Base-by-base conservation (phyloP, 2,329 filamentous ascomycete genomes). In the Neopestalotiopsis clavispora region DNA sequence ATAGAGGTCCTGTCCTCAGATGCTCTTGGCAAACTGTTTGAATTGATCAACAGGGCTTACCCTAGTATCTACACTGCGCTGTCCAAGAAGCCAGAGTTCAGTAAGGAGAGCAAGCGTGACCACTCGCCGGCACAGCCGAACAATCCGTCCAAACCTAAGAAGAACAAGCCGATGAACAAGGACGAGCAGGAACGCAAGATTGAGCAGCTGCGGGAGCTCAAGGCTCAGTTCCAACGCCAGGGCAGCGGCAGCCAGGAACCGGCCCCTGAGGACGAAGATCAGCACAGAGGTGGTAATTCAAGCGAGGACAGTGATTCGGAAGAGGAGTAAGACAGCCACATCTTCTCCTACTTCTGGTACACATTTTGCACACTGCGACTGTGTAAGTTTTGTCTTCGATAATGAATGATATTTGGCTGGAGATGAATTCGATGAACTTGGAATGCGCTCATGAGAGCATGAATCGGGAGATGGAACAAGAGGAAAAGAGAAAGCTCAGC, bases 131-230 rank as follows among this genome's bases (percentile, higher is more conserved):
- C 1, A 76, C 77, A 75, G 63, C 45, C 76, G 17, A 75, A 74
- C 59, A 78, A 80, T 28, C 82, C 81, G 32, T 81, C 81, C 71
- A 90, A 90, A 80, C 86, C 87, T 66, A 91, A 90, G 83, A 92
- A 92, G 84, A 92, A 93, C 79, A 93, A 93, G 84, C 91, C 91
- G 1, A 93, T 93, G 91, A 90, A 89, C 80, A 91, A 91, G 80
- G 82, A 83, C 42, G 91, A 93, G 79, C 91, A 93, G 80, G 90
- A 92, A 76, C 85, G 87, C 57, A 90, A 88, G 72, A 91, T 93
- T 74, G 84, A 87, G 72, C 84, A 89, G 77, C 84, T 93, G 30
- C 85, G 88, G 72, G 86, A 88, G 76, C 86, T 89, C 71, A 84
- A 91, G 72, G 84, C 84, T n/a, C 79, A 84, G 68, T 85, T 84